These are phyloP conservation scores for Pythium sukuiense DNA, from an alignment of 352 stramenopile species.

Conservation along the genomic window DNA sequence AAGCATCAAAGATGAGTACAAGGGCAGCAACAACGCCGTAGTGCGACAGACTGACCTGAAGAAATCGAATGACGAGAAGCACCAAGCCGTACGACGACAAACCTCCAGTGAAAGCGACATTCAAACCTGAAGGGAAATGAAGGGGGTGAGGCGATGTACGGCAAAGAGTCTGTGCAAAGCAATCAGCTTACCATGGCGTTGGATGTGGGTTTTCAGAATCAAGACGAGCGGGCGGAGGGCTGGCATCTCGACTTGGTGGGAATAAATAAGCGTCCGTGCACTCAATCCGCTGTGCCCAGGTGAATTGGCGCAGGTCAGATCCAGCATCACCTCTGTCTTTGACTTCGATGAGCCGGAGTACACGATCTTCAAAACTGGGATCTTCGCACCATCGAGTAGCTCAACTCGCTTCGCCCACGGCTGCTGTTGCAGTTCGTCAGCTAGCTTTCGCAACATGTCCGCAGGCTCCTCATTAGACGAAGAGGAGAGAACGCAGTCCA, in stretches of 20 bases:
- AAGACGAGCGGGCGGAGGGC: constrained; percentile 93
- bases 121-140: constrained; percentile 63
- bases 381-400: constrained; percentile 92
- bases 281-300: constrained; percentile 93
- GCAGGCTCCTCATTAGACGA: constrained; percentile 85
- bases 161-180: too few relatives aligned
- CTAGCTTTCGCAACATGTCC: constrained; percentile 89
- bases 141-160: too few relatives aligned
- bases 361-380: constrained; percentile 95
- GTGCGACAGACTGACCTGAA: constrained; percentile 54
- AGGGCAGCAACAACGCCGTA: not conserved
- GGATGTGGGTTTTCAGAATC: constrained; percentile 90
- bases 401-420: constrained; percentile 88
- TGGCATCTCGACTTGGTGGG: constrained; percentile 89
- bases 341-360: constrained; percentile 34
- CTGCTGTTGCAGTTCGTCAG: constrained; percentile 76
- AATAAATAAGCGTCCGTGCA: constrained; percentile 91
- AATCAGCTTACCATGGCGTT: constrained; percentile 44
- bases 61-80: constrained; percentile 93
- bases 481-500: constrained; percentile 95
- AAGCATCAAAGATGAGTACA: not conserved
- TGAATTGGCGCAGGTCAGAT: constrained; percentile 95
- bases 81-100: constrained; percentile 96
- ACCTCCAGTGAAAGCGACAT: constrained; percentile 93
- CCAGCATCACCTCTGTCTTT: constrained; percentile 71